Conservation (phyloP, 106 monocot genomes). For the Dactylorhiza incarnata region DNA sequence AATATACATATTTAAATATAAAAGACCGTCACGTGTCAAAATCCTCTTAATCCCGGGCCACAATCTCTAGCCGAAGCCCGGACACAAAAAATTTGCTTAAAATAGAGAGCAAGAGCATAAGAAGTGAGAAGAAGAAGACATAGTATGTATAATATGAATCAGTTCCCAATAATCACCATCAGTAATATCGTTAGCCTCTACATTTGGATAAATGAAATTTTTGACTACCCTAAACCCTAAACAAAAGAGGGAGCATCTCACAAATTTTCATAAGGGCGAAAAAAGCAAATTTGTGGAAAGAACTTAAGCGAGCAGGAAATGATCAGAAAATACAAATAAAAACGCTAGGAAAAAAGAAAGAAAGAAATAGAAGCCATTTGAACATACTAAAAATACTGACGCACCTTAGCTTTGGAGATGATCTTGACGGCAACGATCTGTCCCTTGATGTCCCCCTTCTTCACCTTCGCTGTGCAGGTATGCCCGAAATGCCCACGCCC, state of each 20-base stretch:
- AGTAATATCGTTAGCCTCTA: neutral
- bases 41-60: no score
- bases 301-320: neutral
- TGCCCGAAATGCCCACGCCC: slow-evolving; percentile 41
- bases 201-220: neutral
- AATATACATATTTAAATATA: no score
- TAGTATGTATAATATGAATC: neutral
- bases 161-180: no score
- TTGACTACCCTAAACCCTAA: neutral
- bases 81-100: no score
- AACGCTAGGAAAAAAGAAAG: neutral
- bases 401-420: slow-evolving; percentile 39
- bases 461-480: slow-evolving; percentile 25
- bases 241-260: neutral
- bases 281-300: neutral
- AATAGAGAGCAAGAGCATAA: no score
- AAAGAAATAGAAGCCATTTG: neutral
- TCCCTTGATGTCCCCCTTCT: slow-evolving; percentile 34
- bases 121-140: neutral
- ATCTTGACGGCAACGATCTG: slow-evolving; percentile 32
- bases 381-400: slow-evolving; percentile 2
- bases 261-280: neutral
- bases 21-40: no score
- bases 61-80: no score
- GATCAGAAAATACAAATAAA: neutral